phyloP scores from a whole-genome alignment of 139 green algal genomes.

The Gonium pectorale region DNA sequence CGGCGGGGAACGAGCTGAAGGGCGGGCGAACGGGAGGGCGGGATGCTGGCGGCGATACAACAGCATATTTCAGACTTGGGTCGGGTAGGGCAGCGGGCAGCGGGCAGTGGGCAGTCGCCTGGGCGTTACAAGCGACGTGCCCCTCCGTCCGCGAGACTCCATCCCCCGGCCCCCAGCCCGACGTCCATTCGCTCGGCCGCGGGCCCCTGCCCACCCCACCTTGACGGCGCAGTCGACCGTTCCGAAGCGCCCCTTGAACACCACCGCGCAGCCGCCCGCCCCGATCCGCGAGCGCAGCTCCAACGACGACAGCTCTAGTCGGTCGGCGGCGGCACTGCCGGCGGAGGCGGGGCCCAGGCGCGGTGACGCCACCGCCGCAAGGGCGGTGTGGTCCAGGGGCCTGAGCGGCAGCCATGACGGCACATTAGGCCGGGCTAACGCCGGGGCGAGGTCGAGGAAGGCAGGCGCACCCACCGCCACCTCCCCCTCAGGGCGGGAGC shows the following conservation, averaged over 20 bases:
- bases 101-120: background rate
- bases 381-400: background rate
- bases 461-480: too few relatives aligned
- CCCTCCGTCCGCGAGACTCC: background rate
- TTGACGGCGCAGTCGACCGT: constrained; percentile 36
- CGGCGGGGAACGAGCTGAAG: background rate
- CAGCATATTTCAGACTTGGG: background rate
- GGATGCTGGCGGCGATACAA: background rate
- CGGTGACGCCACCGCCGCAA: background rate
- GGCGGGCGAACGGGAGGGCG: background rate
- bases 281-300: constrained; percentile 26
- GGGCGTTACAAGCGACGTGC: background rate
- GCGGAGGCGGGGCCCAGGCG: background rate
- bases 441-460: too few relatives aligned
- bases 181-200: background rate
- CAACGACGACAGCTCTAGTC: background rate
- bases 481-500: too few relatives aligned
- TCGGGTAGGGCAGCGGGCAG: too few relatives aligned
- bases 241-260: constrained; percentile 28
- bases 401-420: background rate
- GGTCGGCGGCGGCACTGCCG: background rate
- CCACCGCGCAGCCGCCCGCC: constrained; percentile 21
- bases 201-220: background rate
- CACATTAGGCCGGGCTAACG: background rate
- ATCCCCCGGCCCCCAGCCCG: background rate